These are phyloP conservation scores for Nigrospora oryzae DNA, from an alignment of 2,329 filamentous ascomycete species.

Conservation along the genomic window DNA sequence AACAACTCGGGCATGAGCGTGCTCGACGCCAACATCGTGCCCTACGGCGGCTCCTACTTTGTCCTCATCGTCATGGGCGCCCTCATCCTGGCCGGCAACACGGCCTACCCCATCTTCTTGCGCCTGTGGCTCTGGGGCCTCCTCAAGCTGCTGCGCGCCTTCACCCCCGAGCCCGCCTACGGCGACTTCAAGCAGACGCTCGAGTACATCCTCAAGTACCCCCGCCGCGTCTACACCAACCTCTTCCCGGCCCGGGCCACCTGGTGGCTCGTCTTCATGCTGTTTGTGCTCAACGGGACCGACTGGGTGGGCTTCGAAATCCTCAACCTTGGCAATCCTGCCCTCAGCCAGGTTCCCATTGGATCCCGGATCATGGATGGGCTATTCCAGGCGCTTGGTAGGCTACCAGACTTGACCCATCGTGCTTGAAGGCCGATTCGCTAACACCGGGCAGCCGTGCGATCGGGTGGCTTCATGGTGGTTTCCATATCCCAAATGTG, in stretches of 20 bases:
- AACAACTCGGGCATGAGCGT: constrained; percentile 51
- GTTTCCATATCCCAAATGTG: constrained; percentile 29
- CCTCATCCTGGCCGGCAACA: constrained; percentile 37
- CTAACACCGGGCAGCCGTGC: constrained; percentile 22
- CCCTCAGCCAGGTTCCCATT: constrained; percentile 31
- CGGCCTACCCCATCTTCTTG: constrained; percentile 42
- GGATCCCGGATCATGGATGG: constrained; percentile 41
- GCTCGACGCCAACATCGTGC: constrained; percentile 42
- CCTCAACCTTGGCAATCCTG: constrained; percentile 41
- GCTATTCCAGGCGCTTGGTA: constrained; percentile 38
- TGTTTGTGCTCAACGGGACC: constrained; percentile 21
- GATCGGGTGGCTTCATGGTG: constrained; percentile 46
- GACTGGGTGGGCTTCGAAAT: constrained; percentile 46
- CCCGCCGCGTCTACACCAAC: constrained; percentile 33
- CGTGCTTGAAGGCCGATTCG: no score
- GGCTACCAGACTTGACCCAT: constrained; percentile 9
- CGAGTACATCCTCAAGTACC: constrained; percentile 26
- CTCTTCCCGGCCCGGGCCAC: constrained; percentile 45
- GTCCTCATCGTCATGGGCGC: constrained; percentile 18
- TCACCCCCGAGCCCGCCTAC: constrained; percentile 15
- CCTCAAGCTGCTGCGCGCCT: constrained; percentile 17
- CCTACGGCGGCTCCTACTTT: constrained; percentile 33
- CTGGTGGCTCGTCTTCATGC: constrained; percentile 40
- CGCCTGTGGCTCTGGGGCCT: constrained; percentile 36
- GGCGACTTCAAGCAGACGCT: constrained; percentile 24